Percentiles rank a stretch among this genome's conserved stretches.
Conservation (phyloP, 768 basidiomycete species). For the Kwoniella mangroviensis region DNA sequence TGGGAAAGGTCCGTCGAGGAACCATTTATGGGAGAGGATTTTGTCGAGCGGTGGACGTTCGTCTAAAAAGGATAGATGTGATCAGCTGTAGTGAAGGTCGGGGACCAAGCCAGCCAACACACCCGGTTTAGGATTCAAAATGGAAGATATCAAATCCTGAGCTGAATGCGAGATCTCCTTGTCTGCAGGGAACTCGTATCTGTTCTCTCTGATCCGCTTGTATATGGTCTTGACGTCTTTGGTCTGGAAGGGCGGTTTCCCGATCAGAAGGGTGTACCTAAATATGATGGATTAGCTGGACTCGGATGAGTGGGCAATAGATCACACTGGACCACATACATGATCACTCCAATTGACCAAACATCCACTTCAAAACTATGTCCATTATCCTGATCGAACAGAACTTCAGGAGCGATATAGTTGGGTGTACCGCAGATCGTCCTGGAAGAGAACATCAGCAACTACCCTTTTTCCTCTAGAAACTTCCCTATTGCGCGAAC, state of each 20-base stretch:
- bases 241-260: slow-evolving; percentile 97
- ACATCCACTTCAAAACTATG: slow-evolving; percentile 99
- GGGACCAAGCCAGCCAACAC: slow-evolving; percentile 14
- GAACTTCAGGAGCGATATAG: slow-evolving; percentile 94
- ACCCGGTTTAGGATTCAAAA: slow-evolving; percentile 80
- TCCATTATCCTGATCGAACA: slow-evolving; percentile 93
- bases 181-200: slow-evolving; percentile 87
- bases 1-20: slow-evolving; percentile 79
- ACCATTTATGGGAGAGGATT: slow-evolving; percentile 83
- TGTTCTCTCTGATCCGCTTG: slow-evolving; percentile 92
- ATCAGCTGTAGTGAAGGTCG: background rate
- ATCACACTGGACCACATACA: slow-evolving; percentile 58
- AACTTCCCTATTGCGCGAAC: no score
- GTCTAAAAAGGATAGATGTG: slow-evolving; percentile 47
- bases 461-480: no score
- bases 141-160: slow-evolving; percentile 76
- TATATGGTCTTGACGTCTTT: slow-evolving; percentile 97
- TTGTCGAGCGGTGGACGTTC: slow-evolving; percentile 80
- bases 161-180: slow-evolving; percentile 72
- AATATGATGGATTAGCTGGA: background rate
- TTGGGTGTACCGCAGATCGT: slow-evolving; percentile 98
- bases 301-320: background rate
- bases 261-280: slow-evolving; percentile 85
- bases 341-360: slow-evolving; percentile 95
- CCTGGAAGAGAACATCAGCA: slow-evolving; percentile 47